phyloP scores from a whole-genome alignment of 2,329 filamentous ascomycete species.

The Ophiocordyceps camponoti-saundersi region DNA sequence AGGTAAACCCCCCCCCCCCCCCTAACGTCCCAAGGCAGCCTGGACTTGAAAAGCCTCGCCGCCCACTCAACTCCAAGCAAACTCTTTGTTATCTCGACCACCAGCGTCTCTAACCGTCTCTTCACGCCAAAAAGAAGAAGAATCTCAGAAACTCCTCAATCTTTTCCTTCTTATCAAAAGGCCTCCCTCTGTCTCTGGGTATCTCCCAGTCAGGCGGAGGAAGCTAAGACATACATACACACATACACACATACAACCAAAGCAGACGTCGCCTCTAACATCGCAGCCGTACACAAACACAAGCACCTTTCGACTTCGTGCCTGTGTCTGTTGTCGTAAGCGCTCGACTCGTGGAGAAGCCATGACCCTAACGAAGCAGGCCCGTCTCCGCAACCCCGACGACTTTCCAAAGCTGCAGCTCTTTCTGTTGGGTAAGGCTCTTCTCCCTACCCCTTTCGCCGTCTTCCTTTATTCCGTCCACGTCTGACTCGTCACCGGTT shows the following conservation, averaged over 20 bases:
- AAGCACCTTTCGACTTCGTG: constrained; percentile 10
- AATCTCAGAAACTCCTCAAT: too few relatives aligned
- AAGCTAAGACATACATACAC: neutral
- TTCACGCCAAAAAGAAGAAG: too few relatives aligned
- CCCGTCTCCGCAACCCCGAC: constrained; percentile 42
- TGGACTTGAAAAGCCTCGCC: neutral
- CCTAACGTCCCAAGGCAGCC: too few relatives aligned
- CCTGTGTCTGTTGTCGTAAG: constrained; percentile 27
- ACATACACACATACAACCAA: neutral
- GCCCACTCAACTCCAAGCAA: neutral
- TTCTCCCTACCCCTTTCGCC: neutral
- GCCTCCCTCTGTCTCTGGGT: neutral
- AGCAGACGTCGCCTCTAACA: neutral
- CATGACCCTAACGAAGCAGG: constrained; percentile 35
- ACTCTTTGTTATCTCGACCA: neutral
- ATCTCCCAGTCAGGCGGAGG: neutral
- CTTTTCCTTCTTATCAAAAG: neutral
- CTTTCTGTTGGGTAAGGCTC: constrained; percentile 58
- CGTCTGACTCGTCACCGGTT: constrained; percentile 4
- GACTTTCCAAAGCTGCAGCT: constrained; percentile 71
- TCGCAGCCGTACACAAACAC: constrained; percentile 7
- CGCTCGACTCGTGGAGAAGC: constrained; percentile 20
- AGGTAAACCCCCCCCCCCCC: neutral
- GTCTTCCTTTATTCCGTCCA: neutral
- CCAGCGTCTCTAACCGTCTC: neutral